These are phyloP conservation scores for Cladobotryum mycophilum DNA, from an alignment of 2,329 filamentous ascomycete species.

Conservation along the genomic window DNA sequence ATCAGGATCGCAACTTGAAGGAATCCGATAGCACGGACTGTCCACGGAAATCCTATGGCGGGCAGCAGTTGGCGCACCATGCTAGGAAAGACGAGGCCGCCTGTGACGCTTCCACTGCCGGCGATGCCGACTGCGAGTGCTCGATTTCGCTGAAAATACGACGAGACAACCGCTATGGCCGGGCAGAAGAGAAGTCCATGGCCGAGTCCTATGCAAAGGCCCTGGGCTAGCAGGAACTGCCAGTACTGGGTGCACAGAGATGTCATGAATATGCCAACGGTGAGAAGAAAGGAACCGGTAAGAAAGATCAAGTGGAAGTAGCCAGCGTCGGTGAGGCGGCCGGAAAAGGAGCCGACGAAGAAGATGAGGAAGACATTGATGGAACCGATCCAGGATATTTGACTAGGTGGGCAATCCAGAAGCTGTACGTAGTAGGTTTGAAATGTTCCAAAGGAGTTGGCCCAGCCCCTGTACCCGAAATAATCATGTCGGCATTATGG, in stretches of 20 bases:
- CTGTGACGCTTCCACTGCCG: slow-evolving; percentile 53
- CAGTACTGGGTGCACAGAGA: slow-evolving; percentile 44
- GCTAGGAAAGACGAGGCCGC: slow-evolving; percentile 51
- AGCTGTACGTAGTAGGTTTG: slow-evolving; percentile 44
- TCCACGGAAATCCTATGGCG: slow-evolving; percentile 37
- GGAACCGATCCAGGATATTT: slow-evolving; percentile 53
- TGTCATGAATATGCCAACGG: slow-evolving; percentile 44
- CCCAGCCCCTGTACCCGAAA: slow-evolving; percentile 35
- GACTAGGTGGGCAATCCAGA: slow-evolving; percentile 27
- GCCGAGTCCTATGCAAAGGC: slow-evolving; percentile 51
- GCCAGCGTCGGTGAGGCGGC: slow-evolving; percentile 48
- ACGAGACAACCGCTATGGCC: slow-evolving; percentile 56
- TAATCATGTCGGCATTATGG: not conserved
- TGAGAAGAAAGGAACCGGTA: slow-evolving; percentile 34
- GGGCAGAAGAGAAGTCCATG: slow-evolving; percentile 60
- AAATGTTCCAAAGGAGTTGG: slow-evolving; percentile 51
- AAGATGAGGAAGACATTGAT: slow-evolving; percentile 49
- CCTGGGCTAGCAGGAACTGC: slow-evolving; percentile 52
- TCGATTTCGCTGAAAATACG: slow-evolving; percentile 55
- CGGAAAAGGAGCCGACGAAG: slow-evolving; percentile 48
- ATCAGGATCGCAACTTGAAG: slow-evolving; percentile 42
- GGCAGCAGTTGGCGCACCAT: slow-evolving; percentile 24
- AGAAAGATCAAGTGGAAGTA: slow-evolving; percentile 41
- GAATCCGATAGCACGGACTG: slow-evolving; percentile 54
- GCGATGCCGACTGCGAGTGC: slow-evolving; percentile 56